Base-by-base conservation (phyloP, 176 grass and related monocot species). In the barley (Hordeum vulgare) region DNA sequence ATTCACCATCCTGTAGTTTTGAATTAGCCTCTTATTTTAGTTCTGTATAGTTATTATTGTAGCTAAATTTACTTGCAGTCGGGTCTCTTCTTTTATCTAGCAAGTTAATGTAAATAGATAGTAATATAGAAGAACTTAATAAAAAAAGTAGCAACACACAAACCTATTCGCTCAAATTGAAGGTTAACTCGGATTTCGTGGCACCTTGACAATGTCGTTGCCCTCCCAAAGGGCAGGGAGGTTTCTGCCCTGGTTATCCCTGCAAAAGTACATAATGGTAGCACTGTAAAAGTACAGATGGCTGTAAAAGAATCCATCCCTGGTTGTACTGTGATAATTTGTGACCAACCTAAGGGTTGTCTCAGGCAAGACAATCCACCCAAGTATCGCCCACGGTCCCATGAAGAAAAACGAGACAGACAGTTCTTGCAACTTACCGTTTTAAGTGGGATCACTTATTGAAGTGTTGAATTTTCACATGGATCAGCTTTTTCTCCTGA, bases 61-160 rank as follows among this genome's bases (percentile, higher is more conserved):
- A 74, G 17, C 75, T 61, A 58, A 45, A 20, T 84, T 21, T 59
- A 78, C 49, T 37, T 72, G 58, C 51, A 83, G n/a, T n/a, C 61
- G 61, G 0, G 12, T 63, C 41, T 17, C 13, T 37, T 51, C 7
- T 70, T 54, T 39, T 21, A 26, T 36, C 26, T 61, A 77, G 7
- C 9, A 70, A 54, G n/a, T 82, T 7, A 1, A 24, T 64, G 42
- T 70, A 70, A 78, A 40, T 57, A 77, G 53, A 13, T 34, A 34
- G 9, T 2, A 33, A 79, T 65, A 12, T 26, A 23, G 59, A 21
- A 25, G 5, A 29, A 4, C 4, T 49, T 20, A 74, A 31, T 51
- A 61, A 75, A 81, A 54, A 28, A 62, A 42, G 0, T 47, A 11
- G 51, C 25, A 29, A 49, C 7, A 47, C 25, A 33, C 2, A 42